Evolutionary conservation across 495 filamentous ascomycete species (phyloP).

Genomic region (Penicillium verhagenii): DNA sequence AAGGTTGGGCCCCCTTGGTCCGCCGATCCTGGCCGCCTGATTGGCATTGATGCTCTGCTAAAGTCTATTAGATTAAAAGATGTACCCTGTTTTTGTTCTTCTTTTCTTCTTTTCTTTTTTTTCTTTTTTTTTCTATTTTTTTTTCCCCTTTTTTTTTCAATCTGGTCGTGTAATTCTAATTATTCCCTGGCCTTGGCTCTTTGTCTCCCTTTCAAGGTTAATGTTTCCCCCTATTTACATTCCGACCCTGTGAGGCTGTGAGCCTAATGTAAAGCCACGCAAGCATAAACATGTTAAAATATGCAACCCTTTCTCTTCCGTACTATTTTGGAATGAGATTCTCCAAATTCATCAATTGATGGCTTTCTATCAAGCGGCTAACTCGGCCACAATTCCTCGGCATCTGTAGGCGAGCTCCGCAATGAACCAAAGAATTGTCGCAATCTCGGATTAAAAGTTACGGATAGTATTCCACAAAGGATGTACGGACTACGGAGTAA

Average conservation of each 20-base stretch:
- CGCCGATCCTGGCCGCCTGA: conserved; percentile 27
- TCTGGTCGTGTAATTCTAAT: too few relatives aligned
- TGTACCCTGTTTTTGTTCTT: conserved; percentile 10
- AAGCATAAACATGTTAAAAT: not conserved
- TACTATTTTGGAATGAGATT: not conserved
- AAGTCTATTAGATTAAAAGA: conserved; percentile 24
- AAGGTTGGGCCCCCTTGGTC: conserved; percentile 40
- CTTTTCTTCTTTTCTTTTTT: too few relatives aligned
- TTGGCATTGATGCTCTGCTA: conserved; percentile 17
- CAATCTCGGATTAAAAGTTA: not conserved
- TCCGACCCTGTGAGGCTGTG: conserved; percentile 16
- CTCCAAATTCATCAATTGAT: not conserved
- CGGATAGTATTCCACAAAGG: not conserved
- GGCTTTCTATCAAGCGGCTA: not conserved
- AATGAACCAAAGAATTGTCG: conserved; percentile 1
- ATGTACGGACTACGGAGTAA: not conserved
- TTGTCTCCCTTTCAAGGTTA: too few relatives aligned
- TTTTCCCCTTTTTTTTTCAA: not conserved
- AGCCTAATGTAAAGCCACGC: not conserved
- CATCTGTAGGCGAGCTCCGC: conserved; percentile 22
- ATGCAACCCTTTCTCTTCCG: not conserved
- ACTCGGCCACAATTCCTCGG: not conserved
- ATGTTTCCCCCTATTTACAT: not conserved
- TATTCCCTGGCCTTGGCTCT: too few relatives aligned
- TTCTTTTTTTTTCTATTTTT: not conserved